Evolutionary conservation across 108 stramenopile genomes (phyloP).

Genomic region (Cyclotella choctawhatcheeana): DNA sequence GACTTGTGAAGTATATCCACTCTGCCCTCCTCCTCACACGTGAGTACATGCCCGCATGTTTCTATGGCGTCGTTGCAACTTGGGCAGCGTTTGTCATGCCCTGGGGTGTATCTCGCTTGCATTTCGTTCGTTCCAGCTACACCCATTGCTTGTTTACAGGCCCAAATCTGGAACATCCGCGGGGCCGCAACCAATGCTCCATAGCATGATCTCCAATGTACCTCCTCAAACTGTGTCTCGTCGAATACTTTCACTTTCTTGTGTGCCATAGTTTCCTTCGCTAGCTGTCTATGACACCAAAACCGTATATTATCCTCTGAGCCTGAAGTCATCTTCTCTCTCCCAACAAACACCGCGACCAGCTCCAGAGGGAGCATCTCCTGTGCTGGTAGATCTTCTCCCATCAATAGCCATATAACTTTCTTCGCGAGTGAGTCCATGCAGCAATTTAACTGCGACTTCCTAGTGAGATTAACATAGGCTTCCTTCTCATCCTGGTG

Average conservation of each 20-base stretch:
- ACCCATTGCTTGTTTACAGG: conserved; percentile 8
- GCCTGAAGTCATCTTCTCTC: conserved; percentile 10
- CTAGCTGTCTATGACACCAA: neutral
- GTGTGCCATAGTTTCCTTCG: neutral
- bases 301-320: conserved; percentile 6
- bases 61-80: neutral
- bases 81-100: neutral
- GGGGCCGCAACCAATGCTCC: neutral
- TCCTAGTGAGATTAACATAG: neutral
- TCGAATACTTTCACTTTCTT: neutral
- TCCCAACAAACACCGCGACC: conserved; percentile 9
- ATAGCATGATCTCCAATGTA: neutral
- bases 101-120: neutral
- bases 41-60: conserved; percentile 9
- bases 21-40: conserved; percentile 2
- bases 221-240: conserved; percentile 4
- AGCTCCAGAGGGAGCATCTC: conserved; percentile 23
- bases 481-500: conserved; percentile 15
- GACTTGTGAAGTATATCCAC: conserved; percentile 1
- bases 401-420: neutral
- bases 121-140: conserved; percentile 4
- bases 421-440: conserved; percentile 5
- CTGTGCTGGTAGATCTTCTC: neutral
- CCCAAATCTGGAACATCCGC: conserved; percentile 16
- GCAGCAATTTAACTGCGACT: conserved; percentile 16